These are phyloP conservation scores for Penicillium lagena DNA, from an alignment of 495 filamentous ascomycete genomes.

Conservation along the genomic window DNA sequence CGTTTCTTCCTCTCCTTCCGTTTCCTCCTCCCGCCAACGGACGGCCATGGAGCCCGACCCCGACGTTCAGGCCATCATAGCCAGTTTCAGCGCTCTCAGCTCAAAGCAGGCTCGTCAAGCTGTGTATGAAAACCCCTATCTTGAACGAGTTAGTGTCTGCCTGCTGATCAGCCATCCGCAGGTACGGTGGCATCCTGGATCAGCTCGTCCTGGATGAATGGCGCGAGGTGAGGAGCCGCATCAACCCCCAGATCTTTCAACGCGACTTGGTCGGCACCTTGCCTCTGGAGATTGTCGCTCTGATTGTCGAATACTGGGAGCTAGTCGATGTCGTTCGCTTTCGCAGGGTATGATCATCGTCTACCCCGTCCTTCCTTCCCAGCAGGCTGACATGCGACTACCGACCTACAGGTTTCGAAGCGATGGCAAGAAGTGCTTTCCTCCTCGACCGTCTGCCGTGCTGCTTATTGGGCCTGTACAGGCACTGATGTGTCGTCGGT, in stretches of 20 bases:
- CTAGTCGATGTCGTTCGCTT: constrained; percentile 20
- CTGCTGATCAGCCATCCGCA: constrained; percentile 1
- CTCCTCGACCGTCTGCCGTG: constrained; percentile 9
- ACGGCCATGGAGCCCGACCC: neutral
- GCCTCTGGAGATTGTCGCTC: constrained; percentile 24
- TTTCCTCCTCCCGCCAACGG: too few species aligned
- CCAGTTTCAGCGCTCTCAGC: neutral
- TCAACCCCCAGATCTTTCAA: constrained; percentile 14
- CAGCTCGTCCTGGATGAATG: constrained; percentile 24
- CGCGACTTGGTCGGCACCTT: constrained; percentile 28
- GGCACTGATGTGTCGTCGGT: constrained; percentile 1
- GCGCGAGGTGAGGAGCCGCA: constrained; percentile 21
- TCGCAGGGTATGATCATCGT: constrained; percentile 16
- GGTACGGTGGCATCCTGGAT: constrained; percentile 21
- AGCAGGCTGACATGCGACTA: neutral
- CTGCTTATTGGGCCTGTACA: constrained; percentile 7
- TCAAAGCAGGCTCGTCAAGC: neutral
- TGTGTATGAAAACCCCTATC: neutral
- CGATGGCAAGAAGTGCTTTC: constrained; percentile 25
- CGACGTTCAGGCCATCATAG: neutral
- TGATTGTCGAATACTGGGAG: constrained; percentile 15
- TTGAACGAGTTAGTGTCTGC: neutral
- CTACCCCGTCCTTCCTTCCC: neutral
- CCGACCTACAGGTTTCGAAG: constrained; percentile 21
- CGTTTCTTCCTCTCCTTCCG: too few species aligned